phyloP scores from a whole-genome alignment of 129 eudicot genomes.

The Pseudognaphalium luteoalbum region DNA sequence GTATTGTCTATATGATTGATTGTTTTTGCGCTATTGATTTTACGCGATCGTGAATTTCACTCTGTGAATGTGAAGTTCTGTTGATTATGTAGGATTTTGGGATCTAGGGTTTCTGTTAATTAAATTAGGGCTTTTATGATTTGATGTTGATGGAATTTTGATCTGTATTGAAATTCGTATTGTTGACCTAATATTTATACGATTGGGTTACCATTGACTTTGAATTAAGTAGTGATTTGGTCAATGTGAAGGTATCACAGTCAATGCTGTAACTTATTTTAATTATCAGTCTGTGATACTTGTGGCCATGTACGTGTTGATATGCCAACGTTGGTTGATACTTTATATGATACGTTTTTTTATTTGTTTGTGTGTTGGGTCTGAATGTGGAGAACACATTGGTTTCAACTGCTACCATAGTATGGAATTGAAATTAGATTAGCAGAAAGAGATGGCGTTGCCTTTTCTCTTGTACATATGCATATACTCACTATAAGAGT shows the following conservation, averaged over 20 bases:
- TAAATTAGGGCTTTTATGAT: slow-evolving; percentile 19
- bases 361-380: not conserved
- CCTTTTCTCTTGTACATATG: too few relatives aligned
- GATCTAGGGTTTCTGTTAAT: slow-evolving; percentile 30
- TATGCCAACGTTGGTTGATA: not conserved
- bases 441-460: too few relatives aligned
- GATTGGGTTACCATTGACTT: not conserved
- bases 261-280: too few relatives aligned
- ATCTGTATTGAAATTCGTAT: not conserved
- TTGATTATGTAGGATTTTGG: slow-evolving; percentile 17
- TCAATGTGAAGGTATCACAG: not conserved
- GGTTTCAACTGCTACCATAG: too few relatives aligned
- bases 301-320: not conserved
- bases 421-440: too few relatives aligned
- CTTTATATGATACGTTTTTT: not conserved
- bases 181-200: not conserved
- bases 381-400: too few relatives aligned
- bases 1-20: not conserved
- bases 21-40: slow-evolving; percentile 13
- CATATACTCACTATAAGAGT: not conserved
- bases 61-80: not conserved
- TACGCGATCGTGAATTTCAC: slow-evolving; percentile 4
- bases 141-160: slow-evolving; percentile 16
- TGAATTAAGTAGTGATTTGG: not conserved
- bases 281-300: not conserved